These are phyloP conservation scores for Selaginella moellendorffii DNA, from an alignment of 75 land plant genomes.

Conservation along the genomic window DNA sequence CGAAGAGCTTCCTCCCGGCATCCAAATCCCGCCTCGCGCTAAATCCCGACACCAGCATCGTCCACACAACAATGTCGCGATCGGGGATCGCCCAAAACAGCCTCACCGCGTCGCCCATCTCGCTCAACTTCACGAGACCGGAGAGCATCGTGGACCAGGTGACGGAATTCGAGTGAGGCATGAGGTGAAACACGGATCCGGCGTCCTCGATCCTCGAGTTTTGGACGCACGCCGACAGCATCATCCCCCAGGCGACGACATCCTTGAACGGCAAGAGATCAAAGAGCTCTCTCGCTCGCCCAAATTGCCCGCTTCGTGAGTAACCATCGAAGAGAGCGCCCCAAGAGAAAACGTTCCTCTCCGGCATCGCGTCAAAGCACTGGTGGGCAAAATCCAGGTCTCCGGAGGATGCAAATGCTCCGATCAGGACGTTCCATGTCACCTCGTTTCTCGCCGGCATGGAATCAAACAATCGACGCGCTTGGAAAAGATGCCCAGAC, in stretches of 20 bases:
- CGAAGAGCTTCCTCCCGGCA: not conserved
- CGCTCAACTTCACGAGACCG: not conserved
- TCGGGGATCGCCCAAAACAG: not conserved
- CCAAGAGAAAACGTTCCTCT: not conserved
- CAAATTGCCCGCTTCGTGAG: not conserved
- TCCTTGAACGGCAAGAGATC: not conserved
- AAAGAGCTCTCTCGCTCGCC: not conserved
- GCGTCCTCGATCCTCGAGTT: not conserved
- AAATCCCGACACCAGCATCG: not conserved
- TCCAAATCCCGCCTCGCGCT: not conserved
- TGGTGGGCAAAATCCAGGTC: not conserved
- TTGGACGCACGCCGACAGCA: not conserved
- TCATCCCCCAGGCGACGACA: not conserved
- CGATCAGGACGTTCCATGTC: not conserved
- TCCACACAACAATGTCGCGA: not conserved
- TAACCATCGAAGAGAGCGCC: not conserved
- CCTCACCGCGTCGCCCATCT: not conserved
- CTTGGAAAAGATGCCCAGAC: not conserved
- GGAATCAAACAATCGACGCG: not conserved
- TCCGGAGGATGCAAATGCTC: not conserved
- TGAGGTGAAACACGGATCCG: not conserved
- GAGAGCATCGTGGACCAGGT: not conserved
- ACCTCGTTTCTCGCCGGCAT: not conserved
- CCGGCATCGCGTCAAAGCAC: not conserved
- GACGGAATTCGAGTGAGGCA: not conserved